Base-by-base conservation (phyloP, 2,329 filamentous ascomycete species). In the Dothiorella sarmentorum region DNA sequence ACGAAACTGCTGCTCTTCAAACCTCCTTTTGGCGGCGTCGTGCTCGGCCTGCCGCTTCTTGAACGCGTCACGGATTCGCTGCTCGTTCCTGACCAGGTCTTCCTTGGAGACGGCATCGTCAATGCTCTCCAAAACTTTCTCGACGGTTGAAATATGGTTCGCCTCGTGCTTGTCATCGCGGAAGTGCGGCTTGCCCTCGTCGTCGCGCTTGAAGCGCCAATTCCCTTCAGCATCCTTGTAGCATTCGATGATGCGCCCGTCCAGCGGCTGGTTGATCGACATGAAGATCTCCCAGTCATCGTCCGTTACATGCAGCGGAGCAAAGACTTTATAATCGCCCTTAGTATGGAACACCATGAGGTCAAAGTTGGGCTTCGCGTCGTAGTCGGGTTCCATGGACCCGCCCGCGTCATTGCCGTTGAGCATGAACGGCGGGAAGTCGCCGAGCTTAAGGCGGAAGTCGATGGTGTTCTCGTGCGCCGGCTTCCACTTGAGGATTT, bases 401-500 rank as follows among this genome's bases (percentile, higher is more conserved):
- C 94, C 88, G 15, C 79, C 42, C 15, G 26, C 47, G 38, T 22
- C 20, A 11, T 44, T 58, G n/a, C 55, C 70, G 35, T 87, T 83
- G 1, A 88, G 87, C 60, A 89, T 82, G n/a, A 88, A 78, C 0
- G 79, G 69, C 0, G 89, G 88, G 67, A 97, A 97, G 11, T 82
- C 80, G 56, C 74, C 77, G 42, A 99, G 81, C 53, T 83, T 84
- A 66, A 97, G 81, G 40, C 88, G 84, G 72, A 96, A 97, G 72
- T 99, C 94, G 65, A 99, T 85, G 0, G 91, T 96, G 76, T 99
- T 99, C 73, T 99, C 94, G 64, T 90, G 82, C 3, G 91, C 90
- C 0, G 93, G 91, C 75, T 99, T 99, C 94, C 94, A 99, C 74
- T 99, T 99, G 37, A 99, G 79, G 63, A 97, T 99, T 71, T 96